These are phyloP conservation scores for Zygotorulaspora sp. DNA, from an alignment of 805 yeast species.

Conservation along the genomic window DNA sequence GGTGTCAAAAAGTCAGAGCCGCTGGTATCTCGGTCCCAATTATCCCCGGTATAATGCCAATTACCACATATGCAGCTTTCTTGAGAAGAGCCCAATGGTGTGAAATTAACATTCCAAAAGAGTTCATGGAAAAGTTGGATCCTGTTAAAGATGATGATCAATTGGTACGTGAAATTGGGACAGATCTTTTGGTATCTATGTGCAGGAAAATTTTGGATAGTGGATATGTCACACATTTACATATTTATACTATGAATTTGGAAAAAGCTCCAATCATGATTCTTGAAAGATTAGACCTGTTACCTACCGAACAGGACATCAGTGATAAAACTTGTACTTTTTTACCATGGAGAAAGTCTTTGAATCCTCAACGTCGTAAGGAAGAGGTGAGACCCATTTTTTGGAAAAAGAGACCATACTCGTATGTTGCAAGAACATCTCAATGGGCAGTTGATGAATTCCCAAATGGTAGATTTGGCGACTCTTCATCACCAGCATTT, in stretches of 20 bases:
- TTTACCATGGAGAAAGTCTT: constrained; percentile 88
- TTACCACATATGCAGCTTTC: constrained; percentile 89
- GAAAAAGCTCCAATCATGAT: constrained; percentile 89
- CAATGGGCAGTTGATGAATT: constrained; percentile 86
- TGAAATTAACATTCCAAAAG: constrained; percentile 71
- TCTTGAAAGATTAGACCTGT: constrained; percentile 64
- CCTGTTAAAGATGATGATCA: constrained; percentile 89
- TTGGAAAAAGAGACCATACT: constrained; percentile 91
- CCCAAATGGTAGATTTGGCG: constrained; percentile 99
- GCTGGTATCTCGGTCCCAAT: constrained; percentile 79
- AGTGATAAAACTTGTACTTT: constrained; percentile 28
- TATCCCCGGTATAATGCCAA: constrained; percentile 98
- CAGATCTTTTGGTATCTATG: constrained; percentile 77
- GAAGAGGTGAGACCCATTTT: constrained; percentile 91
- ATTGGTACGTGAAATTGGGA: constrained; percentile 79
- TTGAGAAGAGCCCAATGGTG: constrained; percentile 95
- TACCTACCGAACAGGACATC: constrained; percentile 38
- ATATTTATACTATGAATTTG: constrained; percentile 95
- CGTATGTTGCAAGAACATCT: constrained; percentile 83
- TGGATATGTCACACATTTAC: constrained; percentile 77
- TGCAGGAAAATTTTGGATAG: constrained; percentile 67
- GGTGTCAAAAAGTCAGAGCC: constrained; percentile 71
- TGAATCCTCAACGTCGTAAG: constrained; percentile 71
- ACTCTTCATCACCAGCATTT: constrained; percentile 94
- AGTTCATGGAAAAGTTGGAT: constrained; percentile 63